A percentile compares a stretch with the other conserved stretches of the same genome.
These are phyloP conservation scores for Phytopythium litorale DNA, from an alignment of 352 stramenopile species.

Conservation along the genomic window DNA sequence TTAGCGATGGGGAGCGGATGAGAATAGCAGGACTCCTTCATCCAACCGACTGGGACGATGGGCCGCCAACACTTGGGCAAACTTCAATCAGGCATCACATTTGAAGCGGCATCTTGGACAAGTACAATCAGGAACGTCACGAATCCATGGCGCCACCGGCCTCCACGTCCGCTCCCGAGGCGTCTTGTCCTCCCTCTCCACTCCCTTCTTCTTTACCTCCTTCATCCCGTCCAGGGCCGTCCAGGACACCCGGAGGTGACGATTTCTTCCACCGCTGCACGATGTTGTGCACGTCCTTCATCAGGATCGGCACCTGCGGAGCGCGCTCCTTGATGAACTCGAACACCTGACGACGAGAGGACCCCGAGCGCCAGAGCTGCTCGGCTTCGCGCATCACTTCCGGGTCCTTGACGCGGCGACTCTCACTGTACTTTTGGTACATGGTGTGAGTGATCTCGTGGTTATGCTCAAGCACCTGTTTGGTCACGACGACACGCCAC, in stretches of 20 bases:
- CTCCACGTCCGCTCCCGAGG: neutral
- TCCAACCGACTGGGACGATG: neutral
- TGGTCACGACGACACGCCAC: constrained; percentile 72
- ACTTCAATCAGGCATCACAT: neutral
- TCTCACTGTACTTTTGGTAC: constrained; percentile 70
- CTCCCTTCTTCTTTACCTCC: neutral
- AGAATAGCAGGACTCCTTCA: neutral
- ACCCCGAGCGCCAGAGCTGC: constrained; percentile 52
- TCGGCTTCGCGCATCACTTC: constrained; percentile 51
- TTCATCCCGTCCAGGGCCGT: neutral
- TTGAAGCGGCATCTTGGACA: neutral
- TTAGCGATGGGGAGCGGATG: neutral
- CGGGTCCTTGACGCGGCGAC: constrained; percentile 61
- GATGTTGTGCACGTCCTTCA: constrained; percentile 84
- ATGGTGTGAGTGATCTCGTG: constrained; percentile 53
- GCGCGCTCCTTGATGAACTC: constrained; percentile 70
- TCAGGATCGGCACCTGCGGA: constrained; percentile 46
- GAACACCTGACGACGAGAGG: constrained; percentile 58
- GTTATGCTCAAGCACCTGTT: constrained; percentile 68
- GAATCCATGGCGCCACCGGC: neutral
- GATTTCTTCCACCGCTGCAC: constrained; percentile 65
- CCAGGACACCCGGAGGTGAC: constrained; percentile 9
- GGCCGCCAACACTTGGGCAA: neutral
- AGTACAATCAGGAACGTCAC: neutral
- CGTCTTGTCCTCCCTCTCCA: neutral